phyloP scores from a whole-genome alignment of 352 stramenopile genomes.

The Elongisporangium anandrum region DNA sequence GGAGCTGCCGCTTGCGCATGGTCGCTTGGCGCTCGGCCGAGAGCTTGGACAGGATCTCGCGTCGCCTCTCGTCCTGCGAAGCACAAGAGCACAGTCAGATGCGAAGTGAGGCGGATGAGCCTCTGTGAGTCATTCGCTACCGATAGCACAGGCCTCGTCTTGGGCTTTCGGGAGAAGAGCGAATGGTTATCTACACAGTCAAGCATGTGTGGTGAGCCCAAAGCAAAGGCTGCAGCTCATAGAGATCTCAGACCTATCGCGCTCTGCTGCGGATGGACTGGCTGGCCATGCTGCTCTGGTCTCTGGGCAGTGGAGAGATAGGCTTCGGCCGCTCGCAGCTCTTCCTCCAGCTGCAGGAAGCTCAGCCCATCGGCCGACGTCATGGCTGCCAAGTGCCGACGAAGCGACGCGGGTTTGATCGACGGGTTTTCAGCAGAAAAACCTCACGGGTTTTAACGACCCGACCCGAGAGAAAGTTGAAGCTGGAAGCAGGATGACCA shows the following conservation, averaged over 20 bases:
- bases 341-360: conserved; percentile 59
- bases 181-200: conserved; percentile 7
- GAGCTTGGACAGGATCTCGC: conserved; percentile 65
- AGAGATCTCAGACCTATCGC: no score
- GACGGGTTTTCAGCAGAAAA: no score
- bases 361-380: conserved; percentile 21
- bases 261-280: no score
- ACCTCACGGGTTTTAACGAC: neutral
- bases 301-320: conserved; percentile 33
- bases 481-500: conserved; percentile 29
- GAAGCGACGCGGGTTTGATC: conserved; percentile 13
- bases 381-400: neutral
- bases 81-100: no score
- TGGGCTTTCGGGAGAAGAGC: conserved; percentile 21
- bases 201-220: neutral
- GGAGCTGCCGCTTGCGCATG: conserved; percentile 10
- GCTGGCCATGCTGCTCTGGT: no score
- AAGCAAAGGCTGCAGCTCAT: no score
- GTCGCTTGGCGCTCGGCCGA: conserved; percentile 45
- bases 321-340: conserved; percentile 53
- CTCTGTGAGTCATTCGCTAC: conserved; percentile 13
- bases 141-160: conserved; percentile 30
- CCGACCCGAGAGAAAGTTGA: conserved; percentile 21
- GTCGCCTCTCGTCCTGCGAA: conserved; percentile 45
- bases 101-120: no score